Percentiles rank a stretch among this genome's conserved stretches.
Evolutionary conservation across 768 basidiomycete species (phyloP).

Genomic region (Podaxis sp.): DNA sequence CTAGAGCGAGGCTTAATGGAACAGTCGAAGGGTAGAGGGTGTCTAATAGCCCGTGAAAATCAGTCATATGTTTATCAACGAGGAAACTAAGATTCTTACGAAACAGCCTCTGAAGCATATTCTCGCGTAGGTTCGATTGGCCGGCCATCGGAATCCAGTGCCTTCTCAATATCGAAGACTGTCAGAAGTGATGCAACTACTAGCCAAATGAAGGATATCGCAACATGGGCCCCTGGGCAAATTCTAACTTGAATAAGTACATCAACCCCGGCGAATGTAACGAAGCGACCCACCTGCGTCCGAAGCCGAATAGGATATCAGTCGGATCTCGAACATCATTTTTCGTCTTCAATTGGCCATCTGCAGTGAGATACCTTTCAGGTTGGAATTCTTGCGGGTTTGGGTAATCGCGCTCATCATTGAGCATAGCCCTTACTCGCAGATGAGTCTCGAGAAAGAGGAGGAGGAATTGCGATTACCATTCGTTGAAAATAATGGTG

Average conservation of each 20-base stretch:
- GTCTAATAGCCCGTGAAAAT: neutral
- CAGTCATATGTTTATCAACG: neutral
- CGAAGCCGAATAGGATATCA: conserved; percentile 16
- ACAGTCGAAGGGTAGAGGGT: conserved; percentile 1
- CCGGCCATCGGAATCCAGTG: conserved; percentile 3
- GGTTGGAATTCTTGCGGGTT: conserved; percentile 10
- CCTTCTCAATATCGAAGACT: conserved; percentile 13
- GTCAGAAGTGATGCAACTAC: conserved; percentile 8
- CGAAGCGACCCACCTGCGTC: conserved; percentile 12
- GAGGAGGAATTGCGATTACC: neutral
- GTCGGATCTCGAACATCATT: conserved; percentile 8
- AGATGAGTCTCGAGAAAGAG: neutral
- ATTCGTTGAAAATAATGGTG: conserved; percentile 5
- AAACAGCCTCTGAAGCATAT: conserved; percentile 26
- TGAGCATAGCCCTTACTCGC: conserved; percentile 10
- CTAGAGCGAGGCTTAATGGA: conserved; percentile 5
- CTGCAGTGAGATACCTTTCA: conserved; percentile 9
- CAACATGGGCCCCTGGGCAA: conserved; percentile 11
- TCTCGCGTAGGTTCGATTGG: conserved; percentile 25
- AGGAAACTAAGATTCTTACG: conserved; percentile 18
- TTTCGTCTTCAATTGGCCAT: neutral
- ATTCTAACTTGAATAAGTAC: neutral
- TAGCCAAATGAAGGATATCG: conserved; percentile 4
- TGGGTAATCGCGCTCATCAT: conserved; percentile 12
- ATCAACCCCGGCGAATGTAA: no score